Conservation (phyloP, 2,329 filamentous ascomycete species). For the Fusarium torreyae region DNA sequence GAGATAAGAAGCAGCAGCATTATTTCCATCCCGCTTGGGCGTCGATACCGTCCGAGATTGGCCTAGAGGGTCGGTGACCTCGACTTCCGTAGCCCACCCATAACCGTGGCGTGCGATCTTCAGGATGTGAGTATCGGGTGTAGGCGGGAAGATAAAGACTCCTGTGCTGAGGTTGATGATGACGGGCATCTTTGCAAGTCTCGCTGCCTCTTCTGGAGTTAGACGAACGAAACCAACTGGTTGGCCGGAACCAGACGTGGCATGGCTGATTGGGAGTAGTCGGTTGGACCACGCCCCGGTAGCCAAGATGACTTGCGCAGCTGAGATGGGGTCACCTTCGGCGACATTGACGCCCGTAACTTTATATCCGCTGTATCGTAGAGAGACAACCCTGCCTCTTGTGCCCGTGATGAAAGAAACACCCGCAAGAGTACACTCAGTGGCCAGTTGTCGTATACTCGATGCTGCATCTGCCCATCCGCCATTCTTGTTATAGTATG, state of each 20-base stretch:
- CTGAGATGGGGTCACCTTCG: slow-evolving; percentile 61
- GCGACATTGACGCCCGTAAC: slow-evolving; percentile 50
- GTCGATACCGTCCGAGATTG: slow-evolving; percentile 48
- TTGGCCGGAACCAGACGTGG: slow-evolving; percentile 76
- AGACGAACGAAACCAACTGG: slow-evolving; percentile 76
- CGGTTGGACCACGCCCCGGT: slow-evolving; percentile 76
- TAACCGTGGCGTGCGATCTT: slow-evolving; percentile 74
- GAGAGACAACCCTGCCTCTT: slow-evolving; percentile 48
- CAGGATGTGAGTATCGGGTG: slow-evolving; percentile 62
- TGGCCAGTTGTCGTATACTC: slow-evolving; percentile 48
- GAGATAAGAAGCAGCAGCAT: slow-evolving; percentile 60
- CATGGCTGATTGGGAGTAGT: slow-evolving; percentile 71
- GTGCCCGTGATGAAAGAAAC: slow-evolving; percentile 53
- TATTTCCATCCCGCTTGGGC: slow-evolving; percentile 55
- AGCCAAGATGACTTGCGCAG: slow-evolving; percentile 74
- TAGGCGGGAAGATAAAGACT: slow-evolving; percentile 70
- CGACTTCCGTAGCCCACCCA: slow-evolving; percentile 62
- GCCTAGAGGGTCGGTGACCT: slow-evolving; percentile 32
- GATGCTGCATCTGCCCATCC: slow-evolving; percentile 54
- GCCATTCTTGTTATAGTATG: slow-evolving; percentile 50
- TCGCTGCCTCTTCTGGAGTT: slow-evolving; percentile 68
- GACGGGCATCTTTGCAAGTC: slow-evolving; percentile 70
- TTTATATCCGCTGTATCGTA: slow-evolving; percentile 34
- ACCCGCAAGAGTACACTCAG: slow-evolving; percentile 49
- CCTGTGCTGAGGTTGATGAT: slow-evolving; percentile 69